Evolutionary conservation across 495 filamentous ascomycete genomes (phyloP).

Genomic region (Tuber borchii): DNA sequence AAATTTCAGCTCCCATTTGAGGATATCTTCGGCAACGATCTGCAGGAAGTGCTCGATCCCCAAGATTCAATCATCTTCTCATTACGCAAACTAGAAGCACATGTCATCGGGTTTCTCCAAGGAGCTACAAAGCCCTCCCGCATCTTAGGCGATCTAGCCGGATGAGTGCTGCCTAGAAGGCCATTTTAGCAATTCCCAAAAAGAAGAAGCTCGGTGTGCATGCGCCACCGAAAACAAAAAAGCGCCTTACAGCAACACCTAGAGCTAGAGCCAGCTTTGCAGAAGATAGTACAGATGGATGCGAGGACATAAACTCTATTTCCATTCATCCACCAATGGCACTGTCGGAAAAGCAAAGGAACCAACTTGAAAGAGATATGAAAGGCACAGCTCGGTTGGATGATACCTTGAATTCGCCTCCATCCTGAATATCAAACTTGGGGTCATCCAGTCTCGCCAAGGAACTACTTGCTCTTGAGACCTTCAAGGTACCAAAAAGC

Average conservation of each 20-base stretch:
- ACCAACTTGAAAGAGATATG: constrained; percentile 14
- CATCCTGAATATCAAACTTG: constrained; percentile 28
- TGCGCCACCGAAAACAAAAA: not conserved
- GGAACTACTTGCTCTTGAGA: too few relatives aligned
- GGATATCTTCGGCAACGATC: not conserved
- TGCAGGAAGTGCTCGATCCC: not conserved
- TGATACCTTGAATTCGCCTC: constrained; percentile 27
- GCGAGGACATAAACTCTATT: constrained; percentile 5
- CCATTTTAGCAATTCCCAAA: not conserved
- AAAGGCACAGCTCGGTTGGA: constrained; percentile 23
- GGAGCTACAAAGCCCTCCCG: not conserved
- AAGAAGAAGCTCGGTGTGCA: not conserved
- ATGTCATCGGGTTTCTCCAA: too few relatives aligned
- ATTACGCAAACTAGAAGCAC: too few relatives aligned
- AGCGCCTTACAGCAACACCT: constrained; percentile 7
- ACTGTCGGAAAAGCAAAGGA: constrained; percentile 17
- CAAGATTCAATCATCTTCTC: too few relatives aligned
- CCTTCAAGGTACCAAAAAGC: too few relatives aligned
- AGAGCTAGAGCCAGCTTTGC: constrained; percentile 22
- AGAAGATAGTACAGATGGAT: constrained; percentile 30
- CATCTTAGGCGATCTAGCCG: not conserved
- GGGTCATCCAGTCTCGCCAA: too few relatives aligned
- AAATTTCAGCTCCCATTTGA: too few relatives aligned
- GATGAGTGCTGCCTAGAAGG: not conserved
- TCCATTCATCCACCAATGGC: constrained; percentile 14